Base-by-base conservation (phyloP, 108 stramenopile species). In the Heterococcus sp. region DNA sequence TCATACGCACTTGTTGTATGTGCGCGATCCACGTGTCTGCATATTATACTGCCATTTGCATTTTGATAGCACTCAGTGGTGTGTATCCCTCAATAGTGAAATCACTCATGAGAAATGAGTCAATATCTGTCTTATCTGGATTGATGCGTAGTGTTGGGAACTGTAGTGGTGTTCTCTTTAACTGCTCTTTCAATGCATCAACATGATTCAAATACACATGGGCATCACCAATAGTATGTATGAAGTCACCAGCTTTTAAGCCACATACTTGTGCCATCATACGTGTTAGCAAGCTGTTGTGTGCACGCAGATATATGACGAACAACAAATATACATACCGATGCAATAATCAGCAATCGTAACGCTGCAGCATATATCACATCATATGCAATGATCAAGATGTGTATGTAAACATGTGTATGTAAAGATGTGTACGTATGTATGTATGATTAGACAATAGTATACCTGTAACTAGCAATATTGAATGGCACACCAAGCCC, bases 191-290 rank as follows among this genome's bases (percentile, higher is more conserved):
- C 66, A 99, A 87, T 8, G 98, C 95, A 75, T 97, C 96, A 66
- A 99, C 93, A 82, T 99, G 98, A 90, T 99, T 98, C 75, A 93
- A 72, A 85, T 99, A 99, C n/a, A 99, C 93, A 85, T 98, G 97
- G 0, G 95, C 95, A 80, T 98, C 98, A 28, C 98, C 98, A 84
- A 99, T 95, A 32, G 93, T 92, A 78, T 98, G 98, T 36, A 99
- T 91, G 38, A 99, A 95, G 33, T 99, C 98, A n/a, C 98, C 98
- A 1, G 98, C 88, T 78, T 93, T 92, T 8, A 85, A 58, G 33
- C 79, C 79, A 32, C 83, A 75, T 8, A 76, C 76, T 67, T 76
- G 39, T 3, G 75, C 76, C 1, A 75, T 75, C 31, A 94, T 87
- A 69, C 95, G 93, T 2, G 92, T 92, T 28, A 94, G 93, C 82